Base-by-base conservation (phyloP, 192 early-diverging fungal species). In the Geranomyces michiganensis region DNA sequence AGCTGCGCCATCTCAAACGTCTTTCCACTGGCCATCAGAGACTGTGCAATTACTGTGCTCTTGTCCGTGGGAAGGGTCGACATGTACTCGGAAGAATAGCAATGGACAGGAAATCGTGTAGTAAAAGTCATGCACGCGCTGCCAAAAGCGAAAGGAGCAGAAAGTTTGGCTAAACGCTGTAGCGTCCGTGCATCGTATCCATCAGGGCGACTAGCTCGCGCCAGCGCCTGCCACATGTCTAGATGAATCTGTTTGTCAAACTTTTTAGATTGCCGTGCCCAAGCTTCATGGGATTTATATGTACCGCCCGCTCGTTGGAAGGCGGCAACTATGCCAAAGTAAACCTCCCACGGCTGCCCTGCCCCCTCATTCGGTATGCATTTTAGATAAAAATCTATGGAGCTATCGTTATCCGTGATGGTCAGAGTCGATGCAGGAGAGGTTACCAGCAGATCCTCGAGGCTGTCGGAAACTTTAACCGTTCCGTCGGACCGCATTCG, bases 111-210 rank as follows among this genome's bases (percentile, higher is more conserved):
- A 29, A 62, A 36, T 26, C 59, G 27, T 1, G 59, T 62, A 32
- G 27, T 29, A 32, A 36, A 29, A 36, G 27, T 36, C 59, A 62
- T 62, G 33, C 19, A 32, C 59, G 22, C 33, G 59, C 27, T 62
- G 27, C 59, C 33, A 19, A 62, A 62, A 32, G 59, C 59, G 6
- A 29, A 62, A 62, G 59, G 59, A 62, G 59, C 59, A 36, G 9
- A 62, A 9, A 32, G 27, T 30, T 36, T 62, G 27, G 59, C 59
- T 55, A 36, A 62, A 36, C 59, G 59, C 29, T 32, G 29, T 36
- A 62, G 59, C 33, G 59, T 62, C 33, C 59, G 17, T 30, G 27
- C 59, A 62, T 62, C 33, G 33, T 62, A 62, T 62, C 59, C 59
- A 21, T 32, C 29, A 31, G 59, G 59, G 22, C 33, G 59, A 36